Evolutionary conservation across 371 early-diverging fungal species (phyloP).

Genomic region (Sporodiniella umbellata): DNA sequence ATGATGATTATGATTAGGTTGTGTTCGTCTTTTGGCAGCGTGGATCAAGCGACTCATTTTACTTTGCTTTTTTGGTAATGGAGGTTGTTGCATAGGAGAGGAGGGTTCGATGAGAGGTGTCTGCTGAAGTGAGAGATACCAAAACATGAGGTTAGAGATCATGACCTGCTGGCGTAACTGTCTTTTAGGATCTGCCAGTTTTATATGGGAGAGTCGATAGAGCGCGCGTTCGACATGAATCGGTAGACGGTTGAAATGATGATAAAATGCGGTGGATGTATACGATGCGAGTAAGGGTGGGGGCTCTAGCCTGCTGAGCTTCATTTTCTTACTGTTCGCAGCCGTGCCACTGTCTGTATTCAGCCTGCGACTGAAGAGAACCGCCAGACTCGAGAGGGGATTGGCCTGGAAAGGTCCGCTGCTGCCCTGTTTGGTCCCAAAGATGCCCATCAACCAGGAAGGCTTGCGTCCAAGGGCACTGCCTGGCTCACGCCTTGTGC

Average conservation of each 20-base stretch:
- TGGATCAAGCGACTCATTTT: conserved; percentile 17
- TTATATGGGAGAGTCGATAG: conserved; percentile 82
- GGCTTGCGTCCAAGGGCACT: conserved; percentile 8
- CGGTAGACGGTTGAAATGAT: conserved; percentile 55
- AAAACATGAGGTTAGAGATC: conserved; percentile 88
- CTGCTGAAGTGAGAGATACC: conserved; percentile 66
- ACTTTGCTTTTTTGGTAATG: conserved; percentile 1
- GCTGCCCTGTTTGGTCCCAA: conserved; percentile 16
- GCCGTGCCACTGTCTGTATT: conserved; percentile 5
- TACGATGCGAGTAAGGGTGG: conserved; percentile 6
- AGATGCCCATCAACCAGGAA: conserved; percentile 27
- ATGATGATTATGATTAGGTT: not conserved
- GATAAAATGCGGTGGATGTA: too few species aligned
- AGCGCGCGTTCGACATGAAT: conserved; percentile 80
- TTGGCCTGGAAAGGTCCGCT: not conserved
- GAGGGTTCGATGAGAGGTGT: not conserved
- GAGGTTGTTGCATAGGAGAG: conserved; percentile 6
- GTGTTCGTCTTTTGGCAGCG: conserved; percentile 17
- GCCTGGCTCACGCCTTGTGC: conserved; percentile 1
- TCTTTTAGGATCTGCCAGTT: conserved; percentile 79
- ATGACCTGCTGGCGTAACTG: conserved; percentile 83
- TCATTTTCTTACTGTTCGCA: conserved; percentile 6
- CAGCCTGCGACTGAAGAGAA: conserved; percentile 24
- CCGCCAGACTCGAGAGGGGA: conserved; percentile 20
- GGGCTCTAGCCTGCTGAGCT: conserved; percentile 20